Evolutionary conservation across 495 filamentous ascomycete genomes (phyloP), one percentile per base, ranked within the genome.

Genomic region (Lasiosphaeria hispida): DNA sequence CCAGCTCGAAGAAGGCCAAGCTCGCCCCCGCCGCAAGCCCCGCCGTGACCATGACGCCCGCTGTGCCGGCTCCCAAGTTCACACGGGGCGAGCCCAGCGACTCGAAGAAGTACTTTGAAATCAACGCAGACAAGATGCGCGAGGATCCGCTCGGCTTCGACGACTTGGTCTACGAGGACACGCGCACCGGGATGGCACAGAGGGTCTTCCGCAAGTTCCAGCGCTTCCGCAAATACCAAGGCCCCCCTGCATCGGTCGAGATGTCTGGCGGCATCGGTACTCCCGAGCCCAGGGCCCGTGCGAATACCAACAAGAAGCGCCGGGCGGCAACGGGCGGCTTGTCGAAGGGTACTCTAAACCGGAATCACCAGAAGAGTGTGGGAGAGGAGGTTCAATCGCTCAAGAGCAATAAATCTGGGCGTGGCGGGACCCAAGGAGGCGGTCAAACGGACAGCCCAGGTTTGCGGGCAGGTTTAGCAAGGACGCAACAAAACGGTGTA

Each of bases 61-160:
- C 5, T 5, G 23, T 30, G 23, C 23, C 23, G 23, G 23, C 23
- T 2, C 23, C 23, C 23, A 30, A 30, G 23, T 30, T 30, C 23
- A 30, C 23, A 30, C 23, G 23, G 23, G 23, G 23, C 5, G 23
- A 5, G 52, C 19, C 3, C 35, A 48, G 30, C 44, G 23, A 18
- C 23, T 18, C 49, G 34, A 59, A 41, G 53, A 37, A 64, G 14
- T 64, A 59, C 57, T 59, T 42, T 36, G 54, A 63, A n/a, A 49
- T 33, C 11, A 58, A 60, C 5, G 62, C 43, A 11, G 15, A 63
- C 30, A 64, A 71, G 30, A 71, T 66, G 60, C 53, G 64, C 2
- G 47, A 11, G 18, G 30, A 66, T 52, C 67, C 69, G 3, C 64
- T 69, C 9, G 69, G 51, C 34, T 69, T 59, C 45, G 64, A 69